Conservation (phyloP, 1,139 yeast species). For the Scheffersomyces parashehatae region DNA sequence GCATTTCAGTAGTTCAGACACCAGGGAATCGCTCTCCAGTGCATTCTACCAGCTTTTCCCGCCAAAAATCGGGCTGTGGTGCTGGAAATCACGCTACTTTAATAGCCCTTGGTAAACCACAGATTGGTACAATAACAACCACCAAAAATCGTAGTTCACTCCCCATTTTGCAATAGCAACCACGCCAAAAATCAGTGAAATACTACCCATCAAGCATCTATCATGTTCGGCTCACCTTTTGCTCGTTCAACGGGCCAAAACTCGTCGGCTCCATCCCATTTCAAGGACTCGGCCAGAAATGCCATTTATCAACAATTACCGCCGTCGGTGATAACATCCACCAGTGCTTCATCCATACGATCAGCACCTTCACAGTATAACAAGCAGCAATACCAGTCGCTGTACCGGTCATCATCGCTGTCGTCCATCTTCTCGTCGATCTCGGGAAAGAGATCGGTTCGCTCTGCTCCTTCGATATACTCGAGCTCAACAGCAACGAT, state of each 20-base stretch:
- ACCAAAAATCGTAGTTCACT: too few species aligned
- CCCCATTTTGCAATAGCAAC: too few species aligned
- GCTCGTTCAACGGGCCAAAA: slow-evolving; percentile 29
- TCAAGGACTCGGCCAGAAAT: slow-evolving; percentile 47
- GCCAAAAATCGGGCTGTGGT: too few species aligned
- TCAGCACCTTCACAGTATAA: slow-evolving; percentile 34
- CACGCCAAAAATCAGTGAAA: too few species aligned
- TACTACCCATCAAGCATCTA: neutral
- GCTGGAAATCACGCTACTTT: too few species aligned
- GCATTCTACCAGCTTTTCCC: too few species aligned
- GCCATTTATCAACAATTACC: slow-evolving; percentile 50
- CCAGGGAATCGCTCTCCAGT: too few species aligned
- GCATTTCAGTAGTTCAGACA: too few species aligned
- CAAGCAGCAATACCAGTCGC: slow-evolving; percentile 15
- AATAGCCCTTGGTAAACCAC: too few species aligned
- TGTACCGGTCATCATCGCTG: slow-evolving; percentile 31
- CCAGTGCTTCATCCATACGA: slow-evolving; percentile 27
- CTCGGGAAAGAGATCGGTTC: slow-evolving; percentile 36
- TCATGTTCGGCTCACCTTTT: slow-evolving; percentile 44
- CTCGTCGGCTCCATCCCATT: slow-evolving; percentile 42
- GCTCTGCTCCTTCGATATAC: slow-evolving; percentile 47
- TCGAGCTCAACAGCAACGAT: slow-evolving; percentile 47
- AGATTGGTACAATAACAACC: too few species aligned
- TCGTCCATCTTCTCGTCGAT: slow-evolving; percentile 30
- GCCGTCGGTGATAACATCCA: slow-evolving; percentile 25